A percentile compares a stretch with the other conserved stretches of the same genome.
These are phyloP conservation scores for Metschnikowia orientalis DNA, from an alignment of 805 yeast species.

Conservation along the genomic window DNA sequence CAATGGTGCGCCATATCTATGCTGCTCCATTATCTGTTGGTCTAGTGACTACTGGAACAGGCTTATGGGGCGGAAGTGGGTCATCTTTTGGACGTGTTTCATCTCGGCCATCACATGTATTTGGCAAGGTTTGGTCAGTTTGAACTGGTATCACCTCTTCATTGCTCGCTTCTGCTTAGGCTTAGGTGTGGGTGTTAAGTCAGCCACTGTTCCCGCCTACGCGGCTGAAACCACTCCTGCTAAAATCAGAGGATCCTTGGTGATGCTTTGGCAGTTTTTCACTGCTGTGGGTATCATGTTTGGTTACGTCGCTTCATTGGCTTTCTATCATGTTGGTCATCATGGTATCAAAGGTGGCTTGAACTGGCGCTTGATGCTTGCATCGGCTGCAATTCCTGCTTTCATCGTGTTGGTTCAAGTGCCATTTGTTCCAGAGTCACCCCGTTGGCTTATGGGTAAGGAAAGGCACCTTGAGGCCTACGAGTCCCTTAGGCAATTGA, in stretches of 20 bases:
- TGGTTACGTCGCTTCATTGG: slow-evolving; percentile 58
- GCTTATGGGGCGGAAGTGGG: slow-evolving; percentile 54
- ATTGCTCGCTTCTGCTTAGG: slow-evolving; percentile 58
- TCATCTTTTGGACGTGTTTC: slow-evolving; percentile 56
- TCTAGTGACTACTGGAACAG: slow-evolving; percentile 50
- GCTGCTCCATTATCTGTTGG: slow-evolving; percentile 62
- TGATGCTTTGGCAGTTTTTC: slow-evolving; percentile 71
- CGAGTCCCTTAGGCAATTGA: slow-evolving; percentile 43
- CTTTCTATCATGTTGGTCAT: slow-evolving; percentile 51
- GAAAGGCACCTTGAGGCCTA: slow-evolving; percentile 47
- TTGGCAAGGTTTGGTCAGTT: slow-evolving; percentile 64
- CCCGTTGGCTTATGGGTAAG: slow-evolving; percentile 62
- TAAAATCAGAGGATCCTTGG: slow-evolving; percentile 59
- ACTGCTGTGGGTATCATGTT: slow-evolving; percentile 72
- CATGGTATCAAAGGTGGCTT: slow-evolving; percentile 42
- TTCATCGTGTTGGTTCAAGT: slow-evolving; percentile 48
- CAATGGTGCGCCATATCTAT: slow-evolving; percentile 62
- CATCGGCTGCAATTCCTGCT: slow-evolving; percentile 55
- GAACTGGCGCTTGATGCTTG: slow-evolving; percentile 65
- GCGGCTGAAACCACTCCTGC: slow-evolving; percentile 29
- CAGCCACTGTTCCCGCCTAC: slow-evolving; percentile 65
- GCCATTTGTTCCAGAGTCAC: slow-evolving; percentile 62
- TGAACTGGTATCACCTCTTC: slow-evolving; percentile 53
- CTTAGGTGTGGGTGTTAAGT: slow-evolving; percentile 62
- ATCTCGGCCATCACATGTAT: slow-evolving; percentile 58